Evolutionary conservation across 305 asterid species (phyloP), one percentile per base, ranked within the genome.

Genomic region (Nicotiana rustica): DNA sequence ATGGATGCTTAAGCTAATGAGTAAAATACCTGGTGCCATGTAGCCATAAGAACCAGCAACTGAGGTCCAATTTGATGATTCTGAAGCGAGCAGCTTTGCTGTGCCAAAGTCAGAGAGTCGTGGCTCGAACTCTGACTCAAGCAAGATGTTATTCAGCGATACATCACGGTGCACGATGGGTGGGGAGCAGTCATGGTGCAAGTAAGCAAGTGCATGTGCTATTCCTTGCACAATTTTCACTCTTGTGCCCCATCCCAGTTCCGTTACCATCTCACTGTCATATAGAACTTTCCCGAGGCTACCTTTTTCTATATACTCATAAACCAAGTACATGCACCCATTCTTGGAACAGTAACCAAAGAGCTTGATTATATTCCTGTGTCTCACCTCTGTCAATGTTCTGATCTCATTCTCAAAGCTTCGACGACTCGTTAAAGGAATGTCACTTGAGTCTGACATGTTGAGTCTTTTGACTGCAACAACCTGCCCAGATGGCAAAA

Each of bases 131-230:
- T 83, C 94, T 15, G 90, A 61, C 86, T 92, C 98, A 14, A 95
- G 91, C 68, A 95, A 86, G 73, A 95, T 88, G 84, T 95, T 95
- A 70, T 90, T 94, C 71, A 85, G 82, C 6, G 99, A 83, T 21
- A 91, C 92, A 85, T 95, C 99, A 44, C 99, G 88, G 83, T 95
- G 99, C 49, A 94, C 98, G 44, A 92, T 88, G 67, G 98, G 86
- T 0, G 96, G 96, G 77, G 92, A 85, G 91, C 99, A 92, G 81
- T 95, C 98, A 77, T 92, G 92, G 79, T 95, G 99, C 87, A 95
- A 91, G 92, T 95, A 95, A 66, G 99, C 93, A 31, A 95, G 97
- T 31, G 99, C 98, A 82, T 95, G 95, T 69, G 98, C 98, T 84
- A 95, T 85, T 78, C 99, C 99, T 84, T 78, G 92, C 62, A 95